Base-by-base conservation (phyloP, 2,329 filamentous ascomycete species). In the Xylaria sp. region DNA sequence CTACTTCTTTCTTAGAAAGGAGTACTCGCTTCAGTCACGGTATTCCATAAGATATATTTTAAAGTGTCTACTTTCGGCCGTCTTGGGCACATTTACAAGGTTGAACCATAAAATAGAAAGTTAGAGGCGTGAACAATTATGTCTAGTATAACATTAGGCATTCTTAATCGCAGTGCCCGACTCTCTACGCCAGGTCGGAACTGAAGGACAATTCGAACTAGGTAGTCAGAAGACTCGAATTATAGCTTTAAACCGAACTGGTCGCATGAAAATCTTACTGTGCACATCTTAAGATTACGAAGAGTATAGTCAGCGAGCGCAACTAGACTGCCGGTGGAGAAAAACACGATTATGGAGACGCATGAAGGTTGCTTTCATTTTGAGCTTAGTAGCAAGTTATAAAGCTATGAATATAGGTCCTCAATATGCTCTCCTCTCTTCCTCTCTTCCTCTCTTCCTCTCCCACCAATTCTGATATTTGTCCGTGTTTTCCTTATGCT, bases 361-460 rank as follows among this genome's bases (percentile, higher is more conserved):
- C 38, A 58, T 36, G 47, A 47, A 27, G 42, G 53, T 58, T 67
- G 56, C 53, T 64, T 63, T 69, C 25, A 61, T 57, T 63, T 61
- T 38, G 11, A 15, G 54, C 62, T 62, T 51, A 60, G 38, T 45
- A 62, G 53, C 47, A 44, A 55, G 57, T 31, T 33, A 50, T 55
- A 54, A 29, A 60, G 63, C 61, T 50, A 65, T 33, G 1, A 47
- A 31, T 36, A 39, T 49, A n/a, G 11, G 31, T 42, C 60, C 22
- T 66, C 53, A 50, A 44, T 56, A 51, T 5, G 15, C 27, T 22
- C 54, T 62, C 17, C 54, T 36, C 27, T 51, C 39, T 38, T 20
- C 20, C n/a, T 15, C 31, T 20, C 25, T 33, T 36, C 22, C n/a
- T 54, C 20, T 51, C 56, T n/a, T n/a, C n/a, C n/a, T n/a, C n/a